These are phyloP conservation scores for Globisporangium ultimum DNA, from an alignment of 352 stramenopile genomes.

Conservation along the genomic window DNA sequence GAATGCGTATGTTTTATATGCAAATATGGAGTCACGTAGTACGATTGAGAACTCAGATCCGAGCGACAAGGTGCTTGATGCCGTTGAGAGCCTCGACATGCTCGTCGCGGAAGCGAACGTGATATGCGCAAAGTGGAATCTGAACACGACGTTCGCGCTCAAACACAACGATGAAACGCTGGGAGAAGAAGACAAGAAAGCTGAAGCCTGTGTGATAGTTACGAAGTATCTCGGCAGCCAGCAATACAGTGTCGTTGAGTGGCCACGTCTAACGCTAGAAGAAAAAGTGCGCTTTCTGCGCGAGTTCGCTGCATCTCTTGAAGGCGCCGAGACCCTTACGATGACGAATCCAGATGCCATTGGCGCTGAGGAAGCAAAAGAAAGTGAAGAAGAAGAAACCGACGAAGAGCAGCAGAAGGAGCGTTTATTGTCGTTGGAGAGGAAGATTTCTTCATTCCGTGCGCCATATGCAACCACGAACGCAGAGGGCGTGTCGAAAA, in stretches of 20 bases:
- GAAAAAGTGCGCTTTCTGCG: constrained; percentile 45
- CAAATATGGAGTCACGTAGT: neutral
- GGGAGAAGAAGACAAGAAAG: neutral
- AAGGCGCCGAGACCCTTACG: constrained; percentile 23
- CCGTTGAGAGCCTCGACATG: constrained; percentile 4
- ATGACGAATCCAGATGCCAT: neutral
- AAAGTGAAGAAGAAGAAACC: constrained; percentile 5
- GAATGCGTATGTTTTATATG: neutral
- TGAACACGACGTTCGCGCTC: constrained; percentile 48
- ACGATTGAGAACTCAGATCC: neutral
- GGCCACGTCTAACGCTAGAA: constrained; percentile 39
- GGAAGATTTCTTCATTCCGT: constrained; percentile 17
- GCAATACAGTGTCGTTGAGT: constrained; percentile 40
- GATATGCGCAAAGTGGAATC: constrained; percentile 49
- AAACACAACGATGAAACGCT: constrained; percentile 6
- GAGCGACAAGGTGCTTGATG: neutral
- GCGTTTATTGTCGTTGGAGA: neutral
- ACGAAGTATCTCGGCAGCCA: constrained; percentile 45
- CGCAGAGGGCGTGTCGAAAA: constrained; percentile 8
- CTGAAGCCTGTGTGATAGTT: constrained; percentile 24
- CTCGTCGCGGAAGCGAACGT: constrained; percentile 56
- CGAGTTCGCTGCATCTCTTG: constrained; percentile 39
- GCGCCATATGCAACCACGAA: constrained; percentile 14
- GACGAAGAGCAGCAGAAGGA: neutral
- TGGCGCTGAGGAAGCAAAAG: neutral